A percentile compares a stretch with the other conserved stretches of the same genome.
These are phyloP conservation scores for Solanum acaule DNA, from an alignment of 257 asterid species.

Conservation along the genomic window DNA sequence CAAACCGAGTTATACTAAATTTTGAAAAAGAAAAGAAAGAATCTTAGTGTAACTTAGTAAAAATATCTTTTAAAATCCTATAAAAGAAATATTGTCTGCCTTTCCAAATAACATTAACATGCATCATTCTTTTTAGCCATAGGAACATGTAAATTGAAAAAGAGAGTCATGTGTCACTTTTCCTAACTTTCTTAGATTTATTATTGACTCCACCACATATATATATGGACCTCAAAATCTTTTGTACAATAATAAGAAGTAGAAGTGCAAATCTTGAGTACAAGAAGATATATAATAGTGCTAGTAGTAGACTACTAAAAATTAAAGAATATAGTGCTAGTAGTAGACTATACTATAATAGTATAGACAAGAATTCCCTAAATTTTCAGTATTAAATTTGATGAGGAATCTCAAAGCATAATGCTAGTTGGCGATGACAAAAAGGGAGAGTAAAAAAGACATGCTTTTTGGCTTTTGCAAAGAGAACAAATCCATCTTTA, in stretches of 20 bases:
- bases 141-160: not conserved
- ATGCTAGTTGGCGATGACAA: constrained; percentile 1
- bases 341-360: not conserved
- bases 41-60: not conserved
- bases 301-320: not conserved
- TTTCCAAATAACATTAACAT: not conserved
- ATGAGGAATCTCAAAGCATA: constrained; percentile 2
- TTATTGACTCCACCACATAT: not conserved
- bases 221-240: not conserved
- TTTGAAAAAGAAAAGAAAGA: not conserved
- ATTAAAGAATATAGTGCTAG: not conserved
- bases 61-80: not conserved
- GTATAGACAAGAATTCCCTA: not conserved
- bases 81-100: not conserved
- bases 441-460: not conserved
- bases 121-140: not conserved
- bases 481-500: constrained; percentile 2
- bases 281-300: not conserved
- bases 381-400: not conserved
- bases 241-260: not conserved
- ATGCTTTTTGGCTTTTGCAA: not conserved
- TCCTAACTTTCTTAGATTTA: not conserved
- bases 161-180: not conserved
- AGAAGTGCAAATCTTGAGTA: not conserved
- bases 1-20: too few relatives aligned